These are phyloP conservation scores for Salix viminalis DNA, from an alignment of 345 rosid species.

Conservation along the genomic window DNA sequence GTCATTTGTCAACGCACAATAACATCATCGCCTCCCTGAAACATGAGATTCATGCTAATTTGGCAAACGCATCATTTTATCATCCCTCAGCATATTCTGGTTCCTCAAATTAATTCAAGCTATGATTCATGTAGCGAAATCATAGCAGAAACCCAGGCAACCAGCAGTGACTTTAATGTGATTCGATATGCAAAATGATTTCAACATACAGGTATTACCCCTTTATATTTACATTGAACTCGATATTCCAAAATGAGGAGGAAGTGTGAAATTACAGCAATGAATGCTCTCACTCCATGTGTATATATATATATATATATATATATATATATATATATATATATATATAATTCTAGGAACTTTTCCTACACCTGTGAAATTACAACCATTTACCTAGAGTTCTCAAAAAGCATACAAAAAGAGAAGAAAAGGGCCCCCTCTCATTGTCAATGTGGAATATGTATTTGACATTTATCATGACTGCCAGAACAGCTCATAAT, in stretches of 20 bases:
- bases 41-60: too few species aligned
- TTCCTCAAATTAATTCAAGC: too few species aligned
- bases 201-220: not conserved
- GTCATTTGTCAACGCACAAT: too few species aligned
- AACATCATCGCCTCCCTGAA: too few species aligned
- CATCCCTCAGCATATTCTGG: too few species aligned
- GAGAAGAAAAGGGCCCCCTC: slow-evolving; percentile 14
- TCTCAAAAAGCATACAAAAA: slow-evolving; percentile 29
- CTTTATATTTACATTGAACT: slow-evolving; percentile 26
- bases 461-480: slow-evolving; percentile 43
- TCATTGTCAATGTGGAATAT: slow-evolving; percentile 12
- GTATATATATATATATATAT: too few species aligned
- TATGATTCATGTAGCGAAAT: too few species aligned
- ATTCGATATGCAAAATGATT: not conserved
- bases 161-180: too few species aligned
- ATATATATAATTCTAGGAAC: too few species aligned
- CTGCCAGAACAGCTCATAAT: slow-evolving; percentile 91
- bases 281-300: slow-evolving; percentile 26
- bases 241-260: not conserved
- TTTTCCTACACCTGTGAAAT: slow-evolving; percentile 24
- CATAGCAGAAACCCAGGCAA: too few species aligned
- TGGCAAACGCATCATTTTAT: too few species aligned
- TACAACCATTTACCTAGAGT: slow-evolving; percentile 17
- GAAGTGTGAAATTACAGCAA: slow-evolving; percentile 8
- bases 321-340: too few species aligned